Evolutionary conservation across 2,329 filamentous ascomycete genomes (phyloP).

Genomic region (Sphaceloma murrayae): DNA sequence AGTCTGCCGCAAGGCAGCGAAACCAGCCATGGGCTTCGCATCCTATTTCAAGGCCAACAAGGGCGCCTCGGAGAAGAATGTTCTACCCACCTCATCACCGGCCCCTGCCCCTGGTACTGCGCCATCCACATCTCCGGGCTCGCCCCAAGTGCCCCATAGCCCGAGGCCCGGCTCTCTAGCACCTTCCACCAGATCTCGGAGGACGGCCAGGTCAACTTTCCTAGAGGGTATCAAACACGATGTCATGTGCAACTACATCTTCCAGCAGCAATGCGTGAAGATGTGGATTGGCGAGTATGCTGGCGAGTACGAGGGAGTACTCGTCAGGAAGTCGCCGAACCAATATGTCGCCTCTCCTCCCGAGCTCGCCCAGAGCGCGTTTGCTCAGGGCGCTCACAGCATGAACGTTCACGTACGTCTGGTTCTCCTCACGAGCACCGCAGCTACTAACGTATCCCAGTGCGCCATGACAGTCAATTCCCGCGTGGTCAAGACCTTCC

Average conservation of each 20-base stretch:
- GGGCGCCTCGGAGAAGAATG: slow-evolving; percentile 25
- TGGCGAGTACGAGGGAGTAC: slow-evolving; percentile 60
- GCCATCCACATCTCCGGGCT: slow-evolving; percentile 35
- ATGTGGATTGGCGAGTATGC: slow-evolving; percentile 64
- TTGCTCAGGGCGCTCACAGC: slow-evolving; percentile 54
- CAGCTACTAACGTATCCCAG: slow-evolving; percentile 33
- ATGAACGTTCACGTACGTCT: slow-evolving; percentile 58
- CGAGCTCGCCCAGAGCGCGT: slow-evolving; percentile 50
- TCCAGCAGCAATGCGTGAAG: slow-evolving; percentile 66
- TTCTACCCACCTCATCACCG: neutral
- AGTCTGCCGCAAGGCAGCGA: neutral
- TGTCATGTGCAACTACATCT: slow-evolving; percentile 74
- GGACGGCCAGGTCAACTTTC: slow-evolving; percentile 30
- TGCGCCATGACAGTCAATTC: slow-evolving; percentile 75
- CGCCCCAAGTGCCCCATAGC: slow-evolving; percentile 7
- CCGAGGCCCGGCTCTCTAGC: slow-evolving; percentile 34
- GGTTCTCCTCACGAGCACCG: neutral
- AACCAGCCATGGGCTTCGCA: slow-evolving; percentile 47
- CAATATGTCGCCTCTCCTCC: slow-evolving; percentile 66
- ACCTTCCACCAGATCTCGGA: slow-evolving; percentile 4
- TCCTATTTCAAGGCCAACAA: slow-evolving; percentile 53
- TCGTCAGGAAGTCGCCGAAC: slow-evolving; percentile 59
- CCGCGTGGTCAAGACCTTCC: slow-evolving; percentile 66
- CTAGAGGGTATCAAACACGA: slow-evolving; percentile 69
- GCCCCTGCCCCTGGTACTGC: slow-evolving; percentile 35